Evolutionary conservation across 2,329 filamentous ascomycete species (phyloP), one percentile per base, ranked within the genome.

Genomic region (Colletotrichum ledebouriae): DNA sequence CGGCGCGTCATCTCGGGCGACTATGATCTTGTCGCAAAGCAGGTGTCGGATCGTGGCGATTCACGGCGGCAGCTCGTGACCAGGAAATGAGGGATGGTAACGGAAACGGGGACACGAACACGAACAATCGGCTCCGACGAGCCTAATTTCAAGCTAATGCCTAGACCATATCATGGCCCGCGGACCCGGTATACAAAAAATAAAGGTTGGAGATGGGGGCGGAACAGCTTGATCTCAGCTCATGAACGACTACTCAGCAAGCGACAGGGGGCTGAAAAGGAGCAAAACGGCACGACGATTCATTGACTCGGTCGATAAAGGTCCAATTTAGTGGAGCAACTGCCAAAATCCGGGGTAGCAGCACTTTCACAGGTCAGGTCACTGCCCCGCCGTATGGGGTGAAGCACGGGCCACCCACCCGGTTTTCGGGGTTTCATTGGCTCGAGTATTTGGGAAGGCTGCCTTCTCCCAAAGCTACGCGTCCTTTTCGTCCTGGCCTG

Each of bases 1-100:
- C 72, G 72, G 63, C 72, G 70, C 59, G 72, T 73, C 71, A 73
- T 72, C 6, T 64, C 72, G 71, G 56, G 57, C 63, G 57, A 46
- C 50, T 10, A 17, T 34, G 44, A 20, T 60, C 29, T 60, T 39
- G 62, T 67, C 62, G 62, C 56, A 56, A 52, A 34, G 52, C 39
- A 34, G 15, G 20, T 39, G 22, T 22, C 17, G 55, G 41, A 25
- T 56, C 10, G 55, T 34, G 39, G 60, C 53, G 47, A 47, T 12
- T 15, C 20, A n/a, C 34, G 47, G 37, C 9, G 33, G 34, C 41
- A 42, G 25, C 34, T 17, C 47, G 61, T 42, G 52, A 47, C 55
- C n/a, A 55, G 39, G 47, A 60, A 49, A 44, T 50, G 49, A 13
- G 44, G 37, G 20, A 41, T 52, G 39, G 22, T 50, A 34, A 20